Evolutionary conservation across 768 basidiomycete species (phyloP).

Genomic region (Suillus clintonianus): DNA sequence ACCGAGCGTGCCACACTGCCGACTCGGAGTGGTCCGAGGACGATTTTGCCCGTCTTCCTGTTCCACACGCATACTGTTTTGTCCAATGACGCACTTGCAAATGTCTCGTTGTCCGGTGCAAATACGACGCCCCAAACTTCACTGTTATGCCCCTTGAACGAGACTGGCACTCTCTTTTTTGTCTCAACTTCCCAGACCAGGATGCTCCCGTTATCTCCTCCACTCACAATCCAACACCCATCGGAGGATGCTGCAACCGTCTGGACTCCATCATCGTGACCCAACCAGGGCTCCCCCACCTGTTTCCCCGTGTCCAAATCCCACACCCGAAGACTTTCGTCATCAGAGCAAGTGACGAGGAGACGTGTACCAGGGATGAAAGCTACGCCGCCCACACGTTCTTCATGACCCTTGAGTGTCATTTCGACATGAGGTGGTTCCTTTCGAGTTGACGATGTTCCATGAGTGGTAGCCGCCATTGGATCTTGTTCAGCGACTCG

Average conservation of each 20-base stretch:
- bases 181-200: background rate
- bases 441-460: no score
- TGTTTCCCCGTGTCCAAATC: background rate
- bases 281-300: background rate
- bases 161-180: background rate
- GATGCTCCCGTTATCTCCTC: background rate
- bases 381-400: background rate
- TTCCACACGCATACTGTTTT: background rate
- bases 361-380: background rate
- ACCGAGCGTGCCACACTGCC: background rate
- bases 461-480: no score
- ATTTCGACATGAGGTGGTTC: no score
- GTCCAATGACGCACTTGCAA: background rate
- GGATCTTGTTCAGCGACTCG: no score
- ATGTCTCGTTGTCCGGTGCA: background rate
- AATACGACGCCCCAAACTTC: background rate
- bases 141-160: background rate
- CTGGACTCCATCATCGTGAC: no score
- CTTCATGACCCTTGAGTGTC: no score
- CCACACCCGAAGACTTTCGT: background rate
- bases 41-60: background rate
- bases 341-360: constrained; percentile 30
- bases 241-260: background rate
- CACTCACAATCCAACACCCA: background rate
- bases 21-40: background rate